phyloP scores from a whole-genome alignment of 306 rosid genomes.

The Rosa lucieae region DNA sequence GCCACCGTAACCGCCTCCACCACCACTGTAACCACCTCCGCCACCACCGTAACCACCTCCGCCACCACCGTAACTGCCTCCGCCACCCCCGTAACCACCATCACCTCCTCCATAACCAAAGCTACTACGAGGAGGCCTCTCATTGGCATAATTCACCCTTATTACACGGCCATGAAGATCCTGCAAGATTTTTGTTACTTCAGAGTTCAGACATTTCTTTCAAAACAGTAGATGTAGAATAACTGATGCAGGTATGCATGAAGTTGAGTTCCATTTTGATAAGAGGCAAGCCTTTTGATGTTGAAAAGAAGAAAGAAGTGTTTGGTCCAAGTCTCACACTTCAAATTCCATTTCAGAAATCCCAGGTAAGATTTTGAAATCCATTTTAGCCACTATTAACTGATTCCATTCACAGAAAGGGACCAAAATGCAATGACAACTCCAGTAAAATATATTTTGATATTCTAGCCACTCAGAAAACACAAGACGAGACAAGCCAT shows the following conservation, averaged over 20 bases:
- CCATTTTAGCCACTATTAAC: not conserved
- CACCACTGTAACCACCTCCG: slow-evolving; percentile 24
- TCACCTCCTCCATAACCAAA: slow-evolving; percentile 12
- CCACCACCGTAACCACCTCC: slow-evolving; percentile 35
- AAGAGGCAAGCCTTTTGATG: not conserved
- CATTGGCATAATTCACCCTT: slow-evolving; percentile 81
- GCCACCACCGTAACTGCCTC: slow-evolving; percentile 37
- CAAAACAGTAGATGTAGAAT: not conserved
- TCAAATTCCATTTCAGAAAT: not conserved
- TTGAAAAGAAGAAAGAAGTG: not conserved
- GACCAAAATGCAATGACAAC: too few species aligned
- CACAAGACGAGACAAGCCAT: not conserved
- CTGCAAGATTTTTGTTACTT: slow-evolving; percentile 27
- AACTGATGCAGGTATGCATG: not conserved
- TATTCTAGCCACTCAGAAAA: not conserved
- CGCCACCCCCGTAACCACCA: slow-evolving; percentile 42
- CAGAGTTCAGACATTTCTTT: not conserved
- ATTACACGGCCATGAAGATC: slow-evolving; percentile 86
- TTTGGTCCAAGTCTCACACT: not conserved
- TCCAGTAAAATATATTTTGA: not conserved
- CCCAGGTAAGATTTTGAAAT: not conserved
- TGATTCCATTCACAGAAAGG: not conserved
- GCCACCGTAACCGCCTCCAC: slow-evolving; percentile 12
- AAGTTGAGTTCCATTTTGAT: not conserved
- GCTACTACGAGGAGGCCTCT: slow-evolving; percentile 50